Evolutionary conservation across 208 protist genomes (phyloP).

Genomic region (Leishmania mexicana): DNA sequence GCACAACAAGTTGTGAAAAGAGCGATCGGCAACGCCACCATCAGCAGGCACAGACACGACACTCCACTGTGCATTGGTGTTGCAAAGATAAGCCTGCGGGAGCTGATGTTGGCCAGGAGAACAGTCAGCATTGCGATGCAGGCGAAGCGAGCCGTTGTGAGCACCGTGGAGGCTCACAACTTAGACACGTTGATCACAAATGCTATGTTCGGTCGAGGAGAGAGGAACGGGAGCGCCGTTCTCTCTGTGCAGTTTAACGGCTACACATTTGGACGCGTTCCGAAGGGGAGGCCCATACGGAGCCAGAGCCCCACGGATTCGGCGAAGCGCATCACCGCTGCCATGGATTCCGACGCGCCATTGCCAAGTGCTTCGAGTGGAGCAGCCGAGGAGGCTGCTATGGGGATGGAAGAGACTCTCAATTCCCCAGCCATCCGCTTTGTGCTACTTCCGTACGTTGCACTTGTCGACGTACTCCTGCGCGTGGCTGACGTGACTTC

Average conservation of each 20-base stretch:
- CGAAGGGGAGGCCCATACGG: conserved; percentile 41
- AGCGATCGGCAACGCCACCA: conserved; percentile 5
- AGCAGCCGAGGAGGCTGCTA: background rate
- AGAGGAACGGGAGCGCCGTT: conserved; percentile 65
- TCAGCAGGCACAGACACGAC: conserved; percentile 33
- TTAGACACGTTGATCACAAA: conserved; percentile 71
- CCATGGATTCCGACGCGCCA: conserved; percentile 9
- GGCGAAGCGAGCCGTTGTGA: conserved; percentile 57
- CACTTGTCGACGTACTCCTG: conserved; percentile 60
- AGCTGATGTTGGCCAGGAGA: conserved; percentile 59
- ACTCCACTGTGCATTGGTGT: conserved; percentile 82
- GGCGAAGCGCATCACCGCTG: background rate
- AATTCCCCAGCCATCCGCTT: conserved; percentile 64
- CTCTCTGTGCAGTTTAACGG: conserved; percentile 71
- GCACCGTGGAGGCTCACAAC: conserved; percentile 65
- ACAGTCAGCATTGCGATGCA: conserved; percentile 79
- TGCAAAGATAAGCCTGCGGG: conserved; percentile 72
- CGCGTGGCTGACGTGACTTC: conserved; percentile 55
- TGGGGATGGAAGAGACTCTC: conserved; percentile 26
- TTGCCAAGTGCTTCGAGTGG: conserved; percentile 5
- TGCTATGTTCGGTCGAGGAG: conserved; percentile 73
- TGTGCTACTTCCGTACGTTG: conserved; percentile 79
- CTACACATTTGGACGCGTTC: conserved; percentile 63
- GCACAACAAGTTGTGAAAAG: conserved; percentile 22
- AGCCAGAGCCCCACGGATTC: conserved; percentile 9